Base-by-base conservation (phyloP, 2,329 filamentous ascomycete genomes). In the Stagonosporopsis vannaccii region DNA sequence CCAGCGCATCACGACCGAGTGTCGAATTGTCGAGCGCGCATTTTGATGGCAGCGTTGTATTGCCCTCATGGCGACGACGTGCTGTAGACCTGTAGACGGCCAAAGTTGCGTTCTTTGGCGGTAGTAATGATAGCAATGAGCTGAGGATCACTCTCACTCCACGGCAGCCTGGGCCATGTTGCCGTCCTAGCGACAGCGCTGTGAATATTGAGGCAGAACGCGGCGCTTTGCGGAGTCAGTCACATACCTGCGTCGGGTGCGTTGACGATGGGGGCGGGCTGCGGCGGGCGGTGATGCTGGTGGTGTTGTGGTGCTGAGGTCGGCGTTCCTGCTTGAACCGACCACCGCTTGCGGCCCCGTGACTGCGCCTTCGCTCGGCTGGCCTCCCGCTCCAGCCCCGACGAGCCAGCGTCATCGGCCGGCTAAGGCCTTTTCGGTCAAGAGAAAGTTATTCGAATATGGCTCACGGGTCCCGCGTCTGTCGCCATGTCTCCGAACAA, bases 381-480 rank as follows among this genome's bases (percentile, higher is more conserved):
- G 48, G 37, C 43, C 25, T 36, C 44, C 43, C 13, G 33, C 51
- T 8, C 11, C 15, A 23, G 48, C 15, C 7, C 28, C 30, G 37
- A 40, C 48, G 48, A 43, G 35, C 37, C 47, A 43, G 55, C 55
- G 60, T 64, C 56, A 61, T 62, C 44, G 52, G 47, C 54, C 36
- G 40, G 43, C 59, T 64, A 61, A 47, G 43, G 50, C 50, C 39
- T 37, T 59, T 65, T 60, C 35, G 44, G 54, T 52, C 36, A 37
- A 46, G 59, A 48, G 45, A 65, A 67, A 62, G 59, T 62, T 63
- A 59, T 59, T 62, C 56, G 60, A 65, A 63, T 56, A 51, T 56
- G 53, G 53, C 53, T 62, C 59, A 65, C 63, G 58, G 44, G 41
- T 41, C 47, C 58, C 58, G 49, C 30, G 32, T 40, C 48, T 47